Conservation (phyloP, 768 basidiomycete genomes). For the Clitopilus passeckerianus region DNA sequence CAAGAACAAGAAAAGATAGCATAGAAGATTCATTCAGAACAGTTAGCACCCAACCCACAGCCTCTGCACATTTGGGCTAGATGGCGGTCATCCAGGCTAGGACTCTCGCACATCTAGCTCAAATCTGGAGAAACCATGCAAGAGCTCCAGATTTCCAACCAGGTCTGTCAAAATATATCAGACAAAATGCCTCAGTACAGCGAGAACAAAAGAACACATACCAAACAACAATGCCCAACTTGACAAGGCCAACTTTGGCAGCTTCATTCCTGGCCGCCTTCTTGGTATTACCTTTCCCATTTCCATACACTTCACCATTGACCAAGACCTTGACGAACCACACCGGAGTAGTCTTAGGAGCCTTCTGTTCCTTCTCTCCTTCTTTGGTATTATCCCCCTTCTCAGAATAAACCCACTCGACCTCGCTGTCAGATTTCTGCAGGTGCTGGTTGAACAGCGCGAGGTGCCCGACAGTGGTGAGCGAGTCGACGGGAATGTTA, state of each 20-base stretch:
- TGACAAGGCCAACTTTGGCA: slow-evolving; percentile 65
- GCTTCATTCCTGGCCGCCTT: slow-evolving; percentile 78
- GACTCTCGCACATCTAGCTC: slow-evolving; percentile 33
- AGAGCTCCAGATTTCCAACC: slow-evolving; percentile 11
- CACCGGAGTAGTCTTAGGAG: slow-evolving; percentile 61
- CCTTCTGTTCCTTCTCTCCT: slow-evolving; percentile 13
- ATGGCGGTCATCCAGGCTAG: slow-evolving; percentile 6
- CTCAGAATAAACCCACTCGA: slow-evolving; percentile 72
- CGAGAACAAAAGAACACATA: slow-evolving; percentile 16
- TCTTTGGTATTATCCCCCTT: slow-evolving; percentile 10
- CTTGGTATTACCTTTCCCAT: slow-evolving; percentile 70
- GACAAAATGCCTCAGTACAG: neutral
- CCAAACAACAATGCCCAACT: slow-evolving; percentile 52
- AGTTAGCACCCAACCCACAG: slow-evolving; percentile 29
- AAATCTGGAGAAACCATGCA: slow-evolving; percentile 55
- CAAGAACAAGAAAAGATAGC: neutral
- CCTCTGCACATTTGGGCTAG: slow-evolving; percentile 64
- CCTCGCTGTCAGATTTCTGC: slow-evolving; percentile 46
- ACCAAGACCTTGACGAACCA: slow-evolving; percentile 69
- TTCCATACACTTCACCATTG: slow-evolving; percentile 53
- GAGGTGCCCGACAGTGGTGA: slow-evolving; percentile 54
- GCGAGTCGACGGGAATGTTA: slow-evolving; percentile 10
- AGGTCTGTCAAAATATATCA: neutral
- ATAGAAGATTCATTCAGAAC: neutral
- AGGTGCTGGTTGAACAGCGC: slow-evolving; percentile 78